Base-by-base conservation (phyloP, 1,284 basidiomycete species). In the Papiliotrema laurentii region DNA sequence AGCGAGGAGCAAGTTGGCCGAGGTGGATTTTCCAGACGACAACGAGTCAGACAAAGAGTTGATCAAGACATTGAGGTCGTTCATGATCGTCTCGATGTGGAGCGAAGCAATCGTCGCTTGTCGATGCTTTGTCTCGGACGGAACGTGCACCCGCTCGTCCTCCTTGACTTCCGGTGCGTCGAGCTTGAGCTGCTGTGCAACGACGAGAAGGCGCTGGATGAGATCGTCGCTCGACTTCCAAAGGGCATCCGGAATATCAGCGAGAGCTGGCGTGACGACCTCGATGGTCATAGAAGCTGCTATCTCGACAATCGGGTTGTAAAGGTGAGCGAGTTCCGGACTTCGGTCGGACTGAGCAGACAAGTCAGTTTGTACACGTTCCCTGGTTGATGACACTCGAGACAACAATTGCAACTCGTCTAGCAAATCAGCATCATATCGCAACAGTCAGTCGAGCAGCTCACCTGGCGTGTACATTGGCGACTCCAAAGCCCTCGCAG, bases 121-220 rank as follows among this genome's bases (percentile, higher is more conserved):
- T 42, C 68, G 54, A 33, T 53, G 35, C 21, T 56, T 44, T 28
- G 61, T 60, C 0, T 64, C 61, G 5, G 56, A 49, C 7, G 66
- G 61, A 11, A 74, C 48, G 27, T 64, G 63, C 10, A 69, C 60
- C 16, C 63, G 62, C 14, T 65, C 58, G 28, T 71, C 71, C 24
- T 69, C 66, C 21, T 65, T 60, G 18, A 45, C 51, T 16, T 54
- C 43, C 14, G 38, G 24, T 45, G 18, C 19, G 5, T 37, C 47
- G 18, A 75, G 63, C 34, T 82, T 71, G 58, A 87, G 66, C 18
- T 77, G 73, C 61, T 89, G 87, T 21, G 84, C 77, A 25, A 78
- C 77, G 36, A 86, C 71, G 28, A 89, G 78, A 38, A 87, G 72
- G 1, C 76, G 66, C 58, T 85, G 81, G 61, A 91, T 80, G 52